phyloP scores from a whole-genome alignment of 1,139 yeast genomes.

The Pichia sp. region DNA sequence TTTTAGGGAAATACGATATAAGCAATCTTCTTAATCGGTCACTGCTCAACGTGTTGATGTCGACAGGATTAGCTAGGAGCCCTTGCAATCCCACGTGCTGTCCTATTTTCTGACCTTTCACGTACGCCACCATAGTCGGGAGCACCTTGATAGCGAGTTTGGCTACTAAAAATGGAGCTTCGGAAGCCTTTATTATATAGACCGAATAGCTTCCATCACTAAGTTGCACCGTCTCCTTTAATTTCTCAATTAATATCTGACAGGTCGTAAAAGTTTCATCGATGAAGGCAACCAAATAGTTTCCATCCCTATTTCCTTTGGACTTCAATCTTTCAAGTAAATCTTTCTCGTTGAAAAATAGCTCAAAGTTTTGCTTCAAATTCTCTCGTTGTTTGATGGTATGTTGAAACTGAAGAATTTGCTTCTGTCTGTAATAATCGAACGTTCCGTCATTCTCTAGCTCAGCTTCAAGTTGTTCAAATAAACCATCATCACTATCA shows the following conservation, averaged over 20 bases:
- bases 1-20: not conserved
- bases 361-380: slow-evolving; percentile 28
- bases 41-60: not conserved
- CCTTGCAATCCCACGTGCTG: slow-evolving; percentile 66
- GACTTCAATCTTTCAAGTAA: slow-evolving; percentile 47
- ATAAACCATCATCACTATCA: slow-evolving; percentile 12
- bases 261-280: slow-evolving; percentile 62
- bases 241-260: slow-evolving; percentile 48
- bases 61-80: slow-evolving; percentile 34
- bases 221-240: slow-evolving; percentile 23
- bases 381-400: slow-evolving; percentile 27
- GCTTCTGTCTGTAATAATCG: slow-evolving; percentile 21
- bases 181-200: slow-evolving; percentile 38
- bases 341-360: slow-evolving; percentile 52
- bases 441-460: slow-evolving; percentile 15
- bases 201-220: slow-evolving; percentile 6
- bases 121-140: slow-evolving; percentile 67
- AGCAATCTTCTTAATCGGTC: not conserved
- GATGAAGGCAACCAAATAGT: slow-evolving; percentile 61
- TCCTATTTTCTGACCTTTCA: slow-evolving; percentile 52
- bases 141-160: slow-evolving; percentile 60
- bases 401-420: slow-evolving; percentile 42
- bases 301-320: slow-evolving; percentile 28
- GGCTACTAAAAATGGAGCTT: slow-evolving; percentile 68
- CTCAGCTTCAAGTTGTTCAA: slow-evolving; percentile 16